Conservation (phyloP, 2,329 filamentous ascomycete species). For the Dothideomycetidae sp. region DNA sequence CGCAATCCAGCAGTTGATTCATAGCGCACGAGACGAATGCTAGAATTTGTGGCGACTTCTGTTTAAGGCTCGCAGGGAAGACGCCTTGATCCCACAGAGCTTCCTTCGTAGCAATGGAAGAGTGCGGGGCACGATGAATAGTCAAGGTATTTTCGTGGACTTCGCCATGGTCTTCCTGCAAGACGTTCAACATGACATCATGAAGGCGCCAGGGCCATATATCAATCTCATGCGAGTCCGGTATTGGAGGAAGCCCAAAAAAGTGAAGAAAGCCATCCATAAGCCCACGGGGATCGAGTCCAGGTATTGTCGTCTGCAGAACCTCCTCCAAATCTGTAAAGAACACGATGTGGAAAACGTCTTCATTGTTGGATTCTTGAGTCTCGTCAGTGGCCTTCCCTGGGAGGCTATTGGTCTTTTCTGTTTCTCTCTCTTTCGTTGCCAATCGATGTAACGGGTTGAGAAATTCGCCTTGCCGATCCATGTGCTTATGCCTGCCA, state of each 20-base stretch:
- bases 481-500: no score
- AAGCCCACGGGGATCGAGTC: conserved; percentile 32
- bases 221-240: conserved; percentile 24
- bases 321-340: conserved; percentile 59
- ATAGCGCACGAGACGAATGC: conserved; percentile 30
- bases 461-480: no score
- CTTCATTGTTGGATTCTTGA: conserved; percentile 44
- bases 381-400: conserved; percentile 62
- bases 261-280: conserved; percentile 50
- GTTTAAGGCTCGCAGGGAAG: not conserved
- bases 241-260: conserved; percentile 36
- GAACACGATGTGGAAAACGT: conserved; percentile 70
- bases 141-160: not conserved
- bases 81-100: not conserved
- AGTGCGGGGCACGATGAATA: not conserved
- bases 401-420: no score
- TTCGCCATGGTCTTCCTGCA: no score
- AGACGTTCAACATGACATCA: no score
- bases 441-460: no score
- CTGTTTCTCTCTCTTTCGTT: no score
- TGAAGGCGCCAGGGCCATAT: not conserved
- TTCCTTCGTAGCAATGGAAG: not conserved
- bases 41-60: conserved; percentile 43
- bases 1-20: conserved; percentile 50
- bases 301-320: conserved; percentile 33